Evolutionary conservation across 179 eudicot species (phyloP).

Genomic region (Corrigiola litoralis): DNA sequence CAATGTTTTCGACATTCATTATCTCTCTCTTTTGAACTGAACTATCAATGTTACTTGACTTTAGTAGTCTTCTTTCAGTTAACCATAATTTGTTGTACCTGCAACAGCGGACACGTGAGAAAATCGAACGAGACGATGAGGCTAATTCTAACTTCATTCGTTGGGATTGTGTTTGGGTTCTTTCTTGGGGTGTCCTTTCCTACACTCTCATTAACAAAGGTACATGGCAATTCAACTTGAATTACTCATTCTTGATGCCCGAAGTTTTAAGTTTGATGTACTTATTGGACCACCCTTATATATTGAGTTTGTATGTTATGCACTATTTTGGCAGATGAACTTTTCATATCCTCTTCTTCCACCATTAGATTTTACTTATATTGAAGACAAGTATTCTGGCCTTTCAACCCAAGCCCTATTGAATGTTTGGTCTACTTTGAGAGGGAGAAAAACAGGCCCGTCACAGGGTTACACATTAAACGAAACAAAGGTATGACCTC

Average conservation of each 20-base stretch:
- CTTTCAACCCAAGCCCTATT: slow-evolving; percentile 70
- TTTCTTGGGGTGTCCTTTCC: slow-evolving; percentile 28
- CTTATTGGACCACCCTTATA: background rate
- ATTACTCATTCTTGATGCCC: background rate
- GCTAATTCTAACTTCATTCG: slow-evolving; percentile 11
- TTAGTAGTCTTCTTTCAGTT: background rate
- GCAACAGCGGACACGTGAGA: slow-evolving; percentile 38
- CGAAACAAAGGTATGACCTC: slow-evolving; percentile 41
- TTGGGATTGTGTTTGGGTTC: slow-evolving; percentile 37
- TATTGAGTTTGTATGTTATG: background rate
- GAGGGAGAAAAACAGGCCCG: slow-evolving; percentile 31
- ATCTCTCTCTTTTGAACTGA: background rate
- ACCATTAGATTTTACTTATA: slow-evolving; percentile 46
- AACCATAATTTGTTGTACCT: background rate
- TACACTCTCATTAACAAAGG: slow-evolving; percentile 22
- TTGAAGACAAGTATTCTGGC: slow-evolving; percentile 78
- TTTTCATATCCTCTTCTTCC: slow-evolving; percentile 44
- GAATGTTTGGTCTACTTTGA: slow-evolving; percentile 74
- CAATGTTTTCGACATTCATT: background rate
- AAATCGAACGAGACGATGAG: slow-evolving; percentile 25
- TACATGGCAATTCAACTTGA: slow-evolving; percentile 3
- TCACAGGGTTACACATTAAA: slow-evolving; percentile 22
- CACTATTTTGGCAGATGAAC: slow-evolving; percentile 42
- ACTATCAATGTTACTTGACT: background rate
- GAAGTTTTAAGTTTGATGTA: background rate